Evolutionary conservation across 805 yeast genomes (phyloP).

Genomic region (Komagataella phaffii): DNA sequence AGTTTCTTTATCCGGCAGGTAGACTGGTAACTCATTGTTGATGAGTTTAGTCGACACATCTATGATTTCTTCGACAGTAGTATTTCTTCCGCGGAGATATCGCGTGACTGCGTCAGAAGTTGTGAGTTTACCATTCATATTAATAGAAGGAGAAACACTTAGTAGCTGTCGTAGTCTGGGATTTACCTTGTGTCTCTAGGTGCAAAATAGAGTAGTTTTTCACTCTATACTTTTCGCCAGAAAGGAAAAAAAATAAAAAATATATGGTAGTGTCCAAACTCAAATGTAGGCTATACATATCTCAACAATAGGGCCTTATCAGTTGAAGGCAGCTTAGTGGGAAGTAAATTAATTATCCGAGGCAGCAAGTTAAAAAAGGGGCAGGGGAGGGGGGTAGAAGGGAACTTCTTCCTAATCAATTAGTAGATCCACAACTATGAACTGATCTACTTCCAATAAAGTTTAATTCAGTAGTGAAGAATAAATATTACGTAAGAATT

Average conservation of each 20-base stretch:
- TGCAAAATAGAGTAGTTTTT: background rate
- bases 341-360: background rate
- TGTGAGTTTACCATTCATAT: background rate
- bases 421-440: background rate
- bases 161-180: background rate
- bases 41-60: slow-evolving; percentile 19
- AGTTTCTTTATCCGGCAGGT: slow-evolving; percentile 38
- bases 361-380: background rate
- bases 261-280: background rate
- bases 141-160: background rate
- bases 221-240: background rate
- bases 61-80: slow-evolving; percentile 27
- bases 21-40: slow-evolving; percentile 19
- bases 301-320: background rate
- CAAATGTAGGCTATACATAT: background rate
- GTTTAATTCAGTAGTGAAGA: background rate
- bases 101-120: slow-evolving; percentile 42
- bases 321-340: background rate
- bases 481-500: background rate
- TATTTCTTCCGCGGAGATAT: slow-evolving; percentile 40
- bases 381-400: background rate
- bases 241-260: background rate
- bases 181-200: background rate
- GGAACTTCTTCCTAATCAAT: too few species aligned
- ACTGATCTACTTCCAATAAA: background rate